Evolutionary conservation across 73 alveolate species (phyloP).

Genomic region (Halteria grandinella): DNA sequence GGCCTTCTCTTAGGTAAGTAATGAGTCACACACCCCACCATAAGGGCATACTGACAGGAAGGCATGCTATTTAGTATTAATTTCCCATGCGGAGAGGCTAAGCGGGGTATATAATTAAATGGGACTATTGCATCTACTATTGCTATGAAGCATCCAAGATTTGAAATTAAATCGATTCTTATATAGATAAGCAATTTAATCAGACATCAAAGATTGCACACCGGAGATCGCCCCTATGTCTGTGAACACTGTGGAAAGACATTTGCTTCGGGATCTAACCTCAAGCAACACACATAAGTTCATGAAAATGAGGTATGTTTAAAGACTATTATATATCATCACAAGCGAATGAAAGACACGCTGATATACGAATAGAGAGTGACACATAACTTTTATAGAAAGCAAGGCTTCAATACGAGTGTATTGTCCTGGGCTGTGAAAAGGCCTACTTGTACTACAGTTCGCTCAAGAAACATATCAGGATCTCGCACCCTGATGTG

Average conservation of each 20-base stretch:
- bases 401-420: slow-evolving; percentile 7
- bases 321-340: not conserved
- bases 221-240: slow-evolving; percentile 63
- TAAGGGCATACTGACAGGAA: no score
- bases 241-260: slow-evolving; percentile 56
- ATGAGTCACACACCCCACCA: no score
- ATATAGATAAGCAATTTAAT: slow-evolving; percentile 61
- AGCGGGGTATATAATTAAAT: no score
- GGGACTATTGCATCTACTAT: no score
- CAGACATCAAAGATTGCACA: slow-evolving; percentile 66
- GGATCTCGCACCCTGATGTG: slow-evolving; percentile 1
- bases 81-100: no score
- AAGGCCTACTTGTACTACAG: slow-evolving; percentile 14
- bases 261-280: slow-evolving; percentile 68
- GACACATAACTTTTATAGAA: not conserved
- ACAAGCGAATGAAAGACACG: not conserved
- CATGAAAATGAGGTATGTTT: slow-evolving; percentile 47
- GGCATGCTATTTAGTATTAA: no score
- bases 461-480: slow-evolving; percentile 19
- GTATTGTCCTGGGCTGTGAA: slow-evolving; percentile 7
- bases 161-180: no score
- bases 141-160: no score
- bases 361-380: not conserved
- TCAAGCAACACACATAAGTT: slow-evolving; percentile 61
- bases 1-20: slow-evolving; percentile 59